phyloP scores from a whole-genome alignment of 2,329 filamentous ascomycete genomes.

The Curvularia spicifera region DNA sequence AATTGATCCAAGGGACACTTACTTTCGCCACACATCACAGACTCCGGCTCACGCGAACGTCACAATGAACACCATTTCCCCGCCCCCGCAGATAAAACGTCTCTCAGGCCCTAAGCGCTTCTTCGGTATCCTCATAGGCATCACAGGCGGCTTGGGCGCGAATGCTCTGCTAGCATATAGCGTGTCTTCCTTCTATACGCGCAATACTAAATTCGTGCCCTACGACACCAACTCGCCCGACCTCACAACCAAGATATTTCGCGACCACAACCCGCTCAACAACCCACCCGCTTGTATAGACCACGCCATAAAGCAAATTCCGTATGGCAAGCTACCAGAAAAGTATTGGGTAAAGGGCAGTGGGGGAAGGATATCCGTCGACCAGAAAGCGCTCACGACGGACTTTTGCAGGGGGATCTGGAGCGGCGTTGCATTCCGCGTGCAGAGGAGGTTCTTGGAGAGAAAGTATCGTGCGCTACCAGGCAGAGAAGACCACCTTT shows the following conservation, averaged over 20 bases:
- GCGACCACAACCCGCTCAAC: conserved; percentile 41
- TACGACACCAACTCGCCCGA: conserved; percentile 41
- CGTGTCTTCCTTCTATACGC: conserved; percentile 45
- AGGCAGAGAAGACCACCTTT: conserved; percentile 43
- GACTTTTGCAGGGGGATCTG: conserved; percentile 50
- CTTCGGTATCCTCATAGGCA: conserved; percentile 42
- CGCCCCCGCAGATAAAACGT: conserved; percentile 39
- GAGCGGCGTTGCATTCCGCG: conserved; percentile 46
- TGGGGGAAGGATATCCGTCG: conserved; percentile 28
- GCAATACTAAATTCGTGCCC: conserved; percentile 46
- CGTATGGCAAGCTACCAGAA: conserved; percentile 41
- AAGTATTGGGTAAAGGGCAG: conserved; percentile 25
- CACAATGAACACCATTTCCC: conserved; percentile 47
- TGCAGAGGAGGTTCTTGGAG: conserved; percentile 47
- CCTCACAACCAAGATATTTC: conserved; percentile 30
- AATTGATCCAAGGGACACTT: background rate
- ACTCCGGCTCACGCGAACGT: background rate
- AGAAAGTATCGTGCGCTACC: conserved; percentile 43
- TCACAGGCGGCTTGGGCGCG: conserved; percentile 38
- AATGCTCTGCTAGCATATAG: conserved; percentile 45
- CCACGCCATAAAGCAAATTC: conserved; percentile 46
- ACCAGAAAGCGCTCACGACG: conserved; percentile 41
- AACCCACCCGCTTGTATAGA: conserved; percentile 48
- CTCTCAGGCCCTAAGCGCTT: conserved; percentile 40
- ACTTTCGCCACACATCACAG: background rate